Conservation (phyloP, 1,284 basidiomycete genomes). For the Salmacisia buchloeana region DNA sequence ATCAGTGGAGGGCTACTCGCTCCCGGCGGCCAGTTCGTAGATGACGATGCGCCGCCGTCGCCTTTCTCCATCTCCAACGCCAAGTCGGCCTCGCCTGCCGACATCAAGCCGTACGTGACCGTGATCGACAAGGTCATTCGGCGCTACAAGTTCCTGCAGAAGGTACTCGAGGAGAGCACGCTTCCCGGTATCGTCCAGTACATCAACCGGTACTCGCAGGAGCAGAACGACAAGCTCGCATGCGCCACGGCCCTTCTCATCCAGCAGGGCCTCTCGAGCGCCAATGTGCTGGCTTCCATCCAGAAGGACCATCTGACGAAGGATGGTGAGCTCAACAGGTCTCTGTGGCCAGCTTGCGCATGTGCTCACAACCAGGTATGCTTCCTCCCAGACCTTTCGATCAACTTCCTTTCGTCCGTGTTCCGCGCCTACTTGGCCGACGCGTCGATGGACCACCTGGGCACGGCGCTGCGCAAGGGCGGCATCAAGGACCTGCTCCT, state of each 20-base stretch:
- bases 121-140: slow-evolving; percentile 91
- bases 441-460: slow-evolving; percentile 63
- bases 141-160: slow-evolving; percentile 95
- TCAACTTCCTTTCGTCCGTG: slow-evolving; percentile 70
- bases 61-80: slow-evolving; percentile 79
- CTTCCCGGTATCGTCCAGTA: slow-evolving; percentile 82
- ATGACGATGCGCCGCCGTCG: slow-evolving; percentile 72
- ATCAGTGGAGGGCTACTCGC: slow-evolving; percentile 76
- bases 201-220: slow-evolving; percentile 56
- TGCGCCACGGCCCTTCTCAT: slow-evolving; percentile 74
- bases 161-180: slow-evolving; percentile 79
- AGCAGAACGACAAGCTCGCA: slow-evolving; percentile 68
- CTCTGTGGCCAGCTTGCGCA: background rate
- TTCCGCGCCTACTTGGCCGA: slow-evolving; percentile 73
- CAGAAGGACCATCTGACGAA: slow-evolving; percentile 92
- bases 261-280: slow-evolving; percentile 70
- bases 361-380: background rate
- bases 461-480: slow-evolving; percentile 63
- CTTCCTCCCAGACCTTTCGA: slow-evolving; percentile 57
- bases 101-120: slow-evolving; percentile 80
- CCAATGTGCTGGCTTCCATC: slow-evolving; percentile 71
- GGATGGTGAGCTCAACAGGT: slow-evolving; percentile 63
- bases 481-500: slow-evolving; percentile 76
- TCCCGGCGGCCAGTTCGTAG: slow-evolving; percentile 84
- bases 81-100: slow-evolving; percentile 40